A percentile compares a stretch with the other conserved stretches of the same genome.
These are phyloP conservation scores for Microcera coccophila DNA, from an alignment of 2,329 filamentous ascomycete genomes.

Conservation along the genomic window DNA sequence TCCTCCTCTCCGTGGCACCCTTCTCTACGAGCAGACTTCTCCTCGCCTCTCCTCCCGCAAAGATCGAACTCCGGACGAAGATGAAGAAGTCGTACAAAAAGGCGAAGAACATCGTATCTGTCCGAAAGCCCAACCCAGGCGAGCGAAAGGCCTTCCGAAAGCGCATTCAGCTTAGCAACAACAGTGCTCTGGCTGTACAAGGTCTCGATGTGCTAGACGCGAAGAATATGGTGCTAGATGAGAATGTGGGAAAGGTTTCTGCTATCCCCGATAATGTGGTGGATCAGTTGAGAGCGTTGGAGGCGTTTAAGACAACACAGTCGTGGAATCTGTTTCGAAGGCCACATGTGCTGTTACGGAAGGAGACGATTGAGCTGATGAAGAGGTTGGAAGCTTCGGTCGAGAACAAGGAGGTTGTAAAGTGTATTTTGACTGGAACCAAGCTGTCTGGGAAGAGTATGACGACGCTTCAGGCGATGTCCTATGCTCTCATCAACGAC, in stretches of 20 bases:
- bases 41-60: conserved; percentile 27
- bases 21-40: conserved; percentile 37
- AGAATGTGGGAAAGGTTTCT: conserved; percentile 62
- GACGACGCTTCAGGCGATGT: conserved; percentile 76
- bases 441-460: conserved; percentile 82
- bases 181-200: conserved; percentile 77
- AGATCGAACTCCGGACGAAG: conserved; percentile 36
- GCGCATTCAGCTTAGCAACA: conserved; percentile 87
- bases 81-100: conserved; percentile 52
- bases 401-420: conserved; percentile 49
- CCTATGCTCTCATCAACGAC: conserved; percentile 73
- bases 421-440: conserved; percentile 68
- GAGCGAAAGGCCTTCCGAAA: conserved; percentile 86
- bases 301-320: conserved; percentile 89
- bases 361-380: conserved; percentile 72
- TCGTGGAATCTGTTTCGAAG: conserved; percentile 81
- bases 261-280: conserved; percentile 66
- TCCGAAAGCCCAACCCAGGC: conserved; percentile 62
- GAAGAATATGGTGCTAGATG: conserved; percentile 51
- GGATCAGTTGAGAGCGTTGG: conserved; percentile 75
- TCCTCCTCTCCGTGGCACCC: conserved; percentile 34
- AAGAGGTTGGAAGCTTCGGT: conserved; percentile 56
- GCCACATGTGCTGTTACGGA: conserved; percentile 73
- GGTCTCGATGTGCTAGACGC: conserved; percentile 60
- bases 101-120: conserved; percentile 38